Percentiles rank a stretch among this genome's conserved stretches.
These are phyloP conservation scores for Penicillium arizonense DNA, from an alignment of 495 filamentous ascomycete species.

Conservation along the genomic window DNA sequence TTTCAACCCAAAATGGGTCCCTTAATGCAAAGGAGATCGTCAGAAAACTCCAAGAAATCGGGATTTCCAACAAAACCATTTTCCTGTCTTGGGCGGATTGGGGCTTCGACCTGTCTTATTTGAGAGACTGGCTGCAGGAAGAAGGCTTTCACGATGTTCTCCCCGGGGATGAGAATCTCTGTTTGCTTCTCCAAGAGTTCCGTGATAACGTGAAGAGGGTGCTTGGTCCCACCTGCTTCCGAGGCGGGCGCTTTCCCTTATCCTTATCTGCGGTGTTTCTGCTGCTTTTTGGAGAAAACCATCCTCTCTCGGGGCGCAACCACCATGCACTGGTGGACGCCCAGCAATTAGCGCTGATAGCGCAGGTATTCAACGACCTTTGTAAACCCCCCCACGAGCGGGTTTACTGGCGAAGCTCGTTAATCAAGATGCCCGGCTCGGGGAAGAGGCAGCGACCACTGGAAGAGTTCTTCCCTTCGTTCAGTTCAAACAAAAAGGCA, in stretches of 20 bases:
- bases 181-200: not conserved
- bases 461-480: not conserved
- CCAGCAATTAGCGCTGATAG: not conserved
- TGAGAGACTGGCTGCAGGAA: slow-evolving; percentile 4
- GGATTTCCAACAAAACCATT: not conserved
- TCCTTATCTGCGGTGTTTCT: slow-evolving; percentile 4
- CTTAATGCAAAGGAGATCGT: not conserved
- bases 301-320: not conserved
- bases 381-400: not conserved
- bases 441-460: slow-evolving; percentile 3
- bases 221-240: not conserved
- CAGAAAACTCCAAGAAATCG: slow-evolving; percentile 1
- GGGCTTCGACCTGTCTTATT: not conserved
- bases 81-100: slow-evolving; percentile 3
- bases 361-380: not conserved
- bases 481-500: too few relatives aligned
- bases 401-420: not conserved
- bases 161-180: not conserved
- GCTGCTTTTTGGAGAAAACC: slow-evolving; percentile 1
- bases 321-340: slow-evolving; percentile 5
- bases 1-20: not conserved
- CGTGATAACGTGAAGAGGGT: not conserved
- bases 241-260: not conserved
- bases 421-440: not conserved
- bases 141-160: slow-evolving; percentile 1